These are phyloP conservation scores for Imleria badia DNA, from an alignment of 768 basidiomycete species.

Conservation along the genomic window DNA sequence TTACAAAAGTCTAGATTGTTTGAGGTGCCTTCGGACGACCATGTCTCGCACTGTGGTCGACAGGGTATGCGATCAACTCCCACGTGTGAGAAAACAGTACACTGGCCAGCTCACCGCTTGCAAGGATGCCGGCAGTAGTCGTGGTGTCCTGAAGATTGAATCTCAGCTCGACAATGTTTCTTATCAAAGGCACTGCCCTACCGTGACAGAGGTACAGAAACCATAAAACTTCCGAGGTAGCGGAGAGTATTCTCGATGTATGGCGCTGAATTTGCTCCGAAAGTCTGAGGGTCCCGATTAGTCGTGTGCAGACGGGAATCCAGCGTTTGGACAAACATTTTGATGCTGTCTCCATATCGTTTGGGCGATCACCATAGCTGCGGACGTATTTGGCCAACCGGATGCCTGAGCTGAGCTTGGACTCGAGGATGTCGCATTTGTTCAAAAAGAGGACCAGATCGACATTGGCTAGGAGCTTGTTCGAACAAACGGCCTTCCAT, in stretches of 20 bases:
- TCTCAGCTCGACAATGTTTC: background rate
- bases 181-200: conserved; percentile 25
- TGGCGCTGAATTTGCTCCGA: conserved; percentile 68
- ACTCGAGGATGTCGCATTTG: conserved; percentile 73
- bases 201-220: conserved; percentile 76
- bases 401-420: conserved; percentile 65
- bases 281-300: conserved; percentile 47
- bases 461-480: conserved; percentile 67
- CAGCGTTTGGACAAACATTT: conserved; percentile 49
- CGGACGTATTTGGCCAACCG: conserved; percentile 66
- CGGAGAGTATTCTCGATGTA: conserved; percentile 75
- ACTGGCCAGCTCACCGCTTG: conserved; percentile 66
- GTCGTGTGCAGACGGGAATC: background rate
- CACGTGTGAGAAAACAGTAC: background rate
- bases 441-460: conserved; percentile 81
- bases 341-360: conserved; percentile 66
- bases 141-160: conserved; percentile 50
- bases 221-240: conserved; percentile 74
- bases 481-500: conserved; percentile 72
- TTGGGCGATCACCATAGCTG: conserved; percentile 66
- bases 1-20: conserved; percentile 68
- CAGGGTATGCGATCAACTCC: conserved; percentile 2
- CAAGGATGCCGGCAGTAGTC: conserved; percentile 74
- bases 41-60: conserved; percentile 64
- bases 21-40: conserved; percentile 77